Evolutionary conservation across 805 yeast genomes (phyloP).

Genomic region (Peterozyma xylosa): DNA sequence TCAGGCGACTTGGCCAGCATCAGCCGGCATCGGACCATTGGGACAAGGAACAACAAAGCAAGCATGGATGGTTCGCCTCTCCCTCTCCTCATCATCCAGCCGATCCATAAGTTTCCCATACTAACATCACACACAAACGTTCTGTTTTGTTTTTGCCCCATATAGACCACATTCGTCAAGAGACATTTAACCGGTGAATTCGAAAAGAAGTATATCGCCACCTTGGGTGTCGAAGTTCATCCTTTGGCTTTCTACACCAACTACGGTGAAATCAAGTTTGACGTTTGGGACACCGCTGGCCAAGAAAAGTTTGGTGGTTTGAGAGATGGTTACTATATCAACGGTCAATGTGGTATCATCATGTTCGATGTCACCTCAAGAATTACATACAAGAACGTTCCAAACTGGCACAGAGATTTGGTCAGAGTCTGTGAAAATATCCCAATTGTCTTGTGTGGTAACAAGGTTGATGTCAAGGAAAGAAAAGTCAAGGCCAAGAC

Average conservation of each 20-base stretch:
- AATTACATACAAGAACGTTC: conserved; percentile 98
- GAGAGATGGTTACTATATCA: conserved; percentile 99
- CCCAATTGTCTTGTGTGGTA: conserved; percentile 98
- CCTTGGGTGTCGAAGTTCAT: conserved; percentile 99
- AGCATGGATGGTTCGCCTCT: no score
- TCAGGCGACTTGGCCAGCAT: no score
- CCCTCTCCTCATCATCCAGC: no score
- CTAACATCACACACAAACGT: neutral
- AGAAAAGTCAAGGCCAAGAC: conserved; percentile 99
- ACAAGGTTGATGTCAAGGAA: conserved; percentile 99
- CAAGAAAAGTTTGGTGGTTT: conserved; percentile 99
- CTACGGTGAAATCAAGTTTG: conserved; percentile 97
- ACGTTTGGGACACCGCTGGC: conserved; percentile 99
- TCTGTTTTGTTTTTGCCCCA: neutral
- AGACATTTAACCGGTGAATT: conserved; percentile 99
- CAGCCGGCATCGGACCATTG: no score
- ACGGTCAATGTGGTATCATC: conserved; percentile 99
- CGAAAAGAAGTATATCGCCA: conserved; percentile 97
- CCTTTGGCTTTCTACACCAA: conserved; percentile 97
- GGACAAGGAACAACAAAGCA: no score
- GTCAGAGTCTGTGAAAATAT: conserved; percentile 99
- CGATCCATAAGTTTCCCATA: no score
- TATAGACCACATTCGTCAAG: conserved; percentile 93
- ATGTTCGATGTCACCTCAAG: conserved; percentile 99
- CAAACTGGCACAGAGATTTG: conserved; percentile 99